Percentiles rank a stretch among this genome's conserved stretches.
Conservation (phyloP, 441 rosid genomes). For the Euphorbia celastroides region DNA sequence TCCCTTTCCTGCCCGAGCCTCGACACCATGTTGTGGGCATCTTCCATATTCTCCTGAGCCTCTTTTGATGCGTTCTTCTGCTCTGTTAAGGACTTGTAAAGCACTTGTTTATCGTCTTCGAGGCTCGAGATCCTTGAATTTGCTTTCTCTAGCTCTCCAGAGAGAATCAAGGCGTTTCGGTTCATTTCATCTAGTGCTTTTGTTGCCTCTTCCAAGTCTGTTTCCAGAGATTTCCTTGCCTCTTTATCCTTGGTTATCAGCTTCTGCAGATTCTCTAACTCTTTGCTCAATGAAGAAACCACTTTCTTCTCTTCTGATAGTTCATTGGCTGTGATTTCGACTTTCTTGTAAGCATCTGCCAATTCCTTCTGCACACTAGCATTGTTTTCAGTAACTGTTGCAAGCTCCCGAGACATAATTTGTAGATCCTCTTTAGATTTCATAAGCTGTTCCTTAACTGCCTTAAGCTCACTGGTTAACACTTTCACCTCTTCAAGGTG, state of each 20-base stretch:
- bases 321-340: constrained; percentile 50
- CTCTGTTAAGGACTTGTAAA: constrained; percentile 58
- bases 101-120: constrained; percentile 72
- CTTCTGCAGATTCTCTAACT: constrained; percentile 57
- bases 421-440: constrained; percentile 46
- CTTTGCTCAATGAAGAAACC: constrained; percentile 49
- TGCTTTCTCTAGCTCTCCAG: constrained; percentile 59
- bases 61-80: constrained; percentile 56
- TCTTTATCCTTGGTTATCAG: constrained; percentile 58
- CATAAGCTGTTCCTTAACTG: constrained; percentile 44
- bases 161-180: constrained; percentile 50
- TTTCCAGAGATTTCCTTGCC: constrained; percentile 60
- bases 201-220: constrained; percentile 77
- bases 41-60: constrained; percentile 78
- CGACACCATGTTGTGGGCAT: constrained; percentile 71
- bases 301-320: constrained; percentile 47
- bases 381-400: constrained; percentile 38
- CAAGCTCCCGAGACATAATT: constrained; percentile 38
- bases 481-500: constrained; percentile 44
- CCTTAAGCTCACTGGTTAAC: constrained; percentile 46
- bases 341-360: constrained; percentile 50
- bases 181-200: constrained; percentile 85
- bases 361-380: constrained; percentile 58
- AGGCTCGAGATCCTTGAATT: constrained; percentile 49
- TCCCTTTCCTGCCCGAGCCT: constrained; percentile 88